phyloP scores from a whole-genome alignment of 495 filamentous ascomycete species.

The Schizothecium vesticola region DNA sequence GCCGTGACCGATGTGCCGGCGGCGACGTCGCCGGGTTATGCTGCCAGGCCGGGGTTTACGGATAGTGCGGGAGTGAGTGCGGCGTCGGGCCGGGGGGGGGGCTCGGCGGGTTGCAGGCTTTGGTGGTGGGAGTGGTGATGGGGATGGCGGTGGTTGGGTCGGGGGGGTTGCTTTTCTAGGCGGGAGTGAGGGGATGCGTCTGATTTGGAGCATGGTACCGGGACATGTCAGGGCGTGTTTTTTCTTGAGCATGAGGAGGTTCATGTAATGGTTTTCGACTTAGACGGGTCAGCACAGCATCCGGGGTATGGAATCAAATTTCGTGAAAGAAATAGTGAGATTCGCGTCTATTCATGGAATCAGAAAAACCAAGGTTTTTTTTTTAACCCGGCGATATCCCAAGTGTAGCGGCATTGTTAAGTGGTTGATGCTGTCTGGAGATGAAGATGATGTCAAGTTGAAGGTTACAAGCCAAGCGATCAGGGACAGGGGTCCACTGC shows the following conservation, averaged over 20 bases:
- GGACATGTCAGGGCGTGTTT: neutral
- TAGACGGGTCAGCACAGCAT: neutral
- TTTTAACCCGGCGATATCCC: neutral
- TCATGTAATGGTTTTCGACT: neutral
- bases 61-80: constrained; percentile 22
- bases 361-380: too few relatives aligned
- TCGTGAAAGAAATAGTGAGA: neutral
- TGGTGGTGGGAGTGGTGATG: constrained; percentile 34
- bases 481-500: neutral
- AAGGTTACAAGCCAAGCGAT: neutral
- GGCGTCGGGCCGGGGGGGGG: constrained; percentile 24
- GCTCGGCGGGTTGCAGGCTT: constrained; percentile 28
- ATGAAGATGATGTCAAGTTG: neutral
- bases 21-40: constrained; percentile 31
- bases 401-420: neutral
- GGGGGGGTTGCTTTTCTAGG: constrained; percentile 32
- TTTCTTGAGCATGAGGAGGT: neutral
- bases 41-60: constrained; percentile 36
- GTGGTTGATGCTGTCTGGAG: too few relatives aligned
- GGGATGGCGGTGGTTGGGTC: constrained; percentile 37
- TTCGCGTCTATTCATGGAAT: neutral
- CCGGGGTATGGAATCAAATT: neutral
- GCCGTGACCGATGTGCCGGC: constrained; percentile 27
- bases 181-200: neutral
- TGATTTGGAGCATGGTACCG: neutral